Base-by-base conservation (phyloP, 768 basidiomycete genomes). In the Serendipita vermifera region DNA sequence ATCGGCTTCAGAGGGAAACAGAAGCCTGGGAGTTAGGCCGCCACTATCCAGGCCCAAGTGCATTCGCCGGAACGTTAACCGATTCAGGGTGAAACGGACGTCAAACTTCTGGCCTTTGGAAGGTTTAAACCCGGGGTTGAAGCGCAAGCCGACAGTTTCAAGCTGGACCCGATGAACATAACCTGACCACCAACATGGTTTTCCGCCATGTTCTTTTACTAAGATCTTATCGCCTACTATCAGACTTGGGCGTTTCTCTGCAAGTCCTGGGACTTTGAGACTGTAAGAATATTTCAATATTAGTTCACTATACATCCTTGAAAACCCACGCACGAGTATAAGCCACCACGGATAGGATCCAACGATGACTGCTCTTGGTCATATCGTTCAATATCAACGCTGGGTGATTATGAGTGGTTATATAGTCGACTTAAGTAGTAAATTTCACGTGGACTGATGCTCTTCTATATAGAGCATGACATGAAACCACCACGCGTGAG, bases 181-280 rank as follows among this genome's bases (percentile, higher is more conserved):
- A 13, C 82, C 82, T 64, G 77, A 75, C 55, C 68, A 79, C 80
- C 79, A 83, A 27, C 72, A 71, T 0, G 74, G 75, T 15, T 65
- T 58, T 0, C 62, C 61, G 22, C 71, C 72, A 22, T 68, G 64
- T n/a, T 54, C 70, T 59, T 75, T 72, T 0, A 82, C 77, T 29
- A 57, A 43, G 38, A 59, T 57, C 0, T 67, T 66, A 68, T 67
- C 62, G 72, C 81, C 81, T 32, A 79, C 70, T 3, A 81, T 70
- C 14, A 81, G 74, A 57, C 76, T 76, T 0, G 79, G 77, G 0
- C 79, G 69, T 56, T 79, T 80, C 61, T 81, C 79, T 1, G 78
- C 77, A 5, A 82, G 64, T 1, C 78, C 79, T 13, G 76, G 73
- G 22, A 77, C 73, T 31, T 63, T 58, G 22, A 77, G 64, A 55